phyloP scores from a whole-genome alignment of 768 basidiomycete species.

The Rhizopogon vinicolor region DNA sequence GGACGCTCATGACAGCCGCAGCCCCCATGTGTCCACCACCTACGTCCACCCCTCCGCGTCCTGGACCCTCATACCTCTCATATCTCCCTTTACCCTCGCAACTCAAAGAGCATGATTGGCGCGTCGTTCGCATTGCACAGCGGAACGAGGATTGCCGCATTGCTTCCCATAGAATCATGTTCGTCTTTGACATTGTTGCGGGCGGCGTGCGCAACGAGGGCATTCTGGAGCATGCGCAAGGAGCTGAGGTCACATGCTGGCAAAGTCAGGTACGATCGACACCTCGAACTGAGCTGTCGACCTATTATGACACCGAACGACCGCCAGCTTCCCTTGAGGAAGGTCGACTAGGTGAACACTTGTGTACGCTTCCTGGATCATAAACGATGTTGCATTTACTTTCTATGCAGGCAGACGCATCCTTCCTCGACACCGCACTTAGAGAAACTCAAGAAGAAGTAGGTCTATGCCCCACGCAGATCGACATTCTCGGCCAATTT shows the following conservation, averaged over 20 bases:
- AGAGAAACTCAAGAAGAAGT: constrained; percentile 76
- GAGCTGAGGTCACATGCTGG: constrained; percentile 41
- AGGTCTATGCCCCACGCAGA: constrained; percentile 49
- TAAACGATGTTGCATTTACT: neutral
- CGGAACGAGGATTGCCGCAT: neutral
- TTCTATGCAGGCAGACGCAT: constrained; percentile 40
- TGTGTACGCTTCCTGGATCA: too few relatives aligned
- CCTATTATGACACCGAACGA: neutral
- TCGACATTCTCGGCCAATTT: constrained; percentile 64
- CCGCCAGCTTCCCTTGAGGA: constrained; percentile 71
- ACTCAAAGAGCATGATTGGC: constrained; percentile 18
- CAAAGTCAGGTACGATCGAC: constrained; percentile 63
- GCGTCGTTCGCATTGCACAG: neutral
- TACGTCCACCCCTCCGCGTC: neutral
- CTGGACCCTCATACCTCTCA: constrained; percentile 23
- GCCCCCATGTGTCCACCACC: constrained; percentile 4
- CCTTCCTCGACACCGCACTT: constrained; percentile 53
- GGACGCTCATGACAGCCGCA: constrained; percentile 16
- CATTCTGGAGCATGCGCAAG: constrained; percentile 50
- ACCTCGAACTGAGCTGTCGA: too few relatives aligned
- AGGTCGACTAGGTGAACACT: constrained; percentile 59
- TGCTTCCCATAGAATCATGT: constrained; percentile 71
- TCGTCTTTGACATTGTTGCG: too few relatives aligned
- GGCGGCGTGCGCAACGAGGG: too few relatives aligned
- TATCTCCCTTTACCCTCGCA: constrained; percentile 29